Evolutionary conservation across 331 rosid genomes (phyloP).

Genomic region (Malus hybrid): DNA sequence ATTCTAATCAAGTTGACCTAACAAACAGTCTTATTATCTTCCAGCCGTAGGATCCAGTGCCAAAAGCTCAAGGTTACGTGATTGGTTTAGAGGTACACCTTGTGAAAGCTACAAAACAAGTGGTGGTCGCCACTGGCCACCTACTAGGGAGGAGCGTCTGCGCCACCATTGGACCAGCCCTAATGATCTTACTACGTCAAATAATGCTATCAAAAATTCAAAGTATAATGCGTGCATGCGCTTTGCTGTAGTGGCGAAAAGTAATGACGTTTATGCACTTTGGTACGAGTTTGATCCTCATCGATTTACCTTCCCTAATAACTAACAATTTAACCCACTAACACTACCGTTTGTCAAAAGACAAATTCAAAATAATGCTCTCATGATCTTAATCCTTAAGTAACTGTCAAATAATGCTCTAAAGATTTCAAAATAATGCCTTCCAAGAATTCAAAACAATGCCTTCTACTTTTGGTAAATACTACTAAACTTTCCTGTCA

Average conservation of each 20-base stretch:
- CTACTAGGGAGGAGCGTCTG: background rate
- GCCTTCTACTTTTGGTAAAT: background rate
- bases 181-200: background rate
- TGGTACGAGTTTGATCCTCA: too few relatives aligned
- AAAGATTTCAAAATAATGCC: background rate
- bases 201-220: too few relatives aligned
- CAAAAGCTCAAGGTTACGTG: background rate
- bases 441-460: background rate
- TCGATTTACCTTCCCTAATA: too few relatives aligned
- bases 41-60: background rate
- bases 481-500: background rate
- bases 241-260: too few relatives aligned
- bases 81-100: constrained; percentile 1
- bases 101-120: background rate
- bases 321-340: too few relatives aligned
- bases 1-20: constrained; percentile 4
- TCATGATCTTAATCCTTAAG: constrained; percentile 4
- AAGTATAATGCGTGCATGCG: too few relatives aligned
- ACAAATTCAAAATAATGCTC: background rate
- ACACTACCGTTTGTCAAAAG: too few relatives aligned
- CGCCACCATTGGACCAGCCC: background rate
- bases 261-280: too few relatives aligned
- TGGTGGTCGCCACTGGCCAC: background rate
- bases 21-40: background rate
- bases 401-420: constrained; percentile 11